These are phyloP conservation scores for Symbiotaphrina buchneri DNA, from an alignment of 495 filamentous ascomycete genomes.

Conservation along the genomic window DNA sequence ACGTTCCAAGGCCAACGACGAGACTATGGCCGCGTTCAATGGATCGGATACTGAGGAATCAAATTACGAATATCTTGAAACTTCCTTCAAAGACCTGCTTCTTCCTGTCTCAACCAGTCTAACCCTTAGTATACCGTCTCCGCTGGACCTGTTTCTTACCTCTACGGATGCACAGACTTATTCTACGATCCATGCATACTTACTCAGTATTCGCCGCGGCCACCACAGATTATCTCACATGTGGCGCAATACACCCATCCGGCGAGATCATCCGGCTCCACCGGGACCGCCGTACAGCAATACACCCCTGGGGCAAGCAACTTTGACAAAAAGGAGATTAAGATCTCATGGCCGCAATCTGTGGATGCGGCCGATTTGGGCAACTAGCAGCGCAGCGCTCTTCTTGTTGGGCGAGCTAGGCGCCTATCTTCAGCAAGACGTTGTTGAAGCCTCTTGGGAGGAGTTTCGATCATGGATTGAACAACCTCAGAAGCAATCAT, in stretches of 20 bases:
- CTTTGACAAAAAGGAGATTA: slow-evolving; percentile 29
- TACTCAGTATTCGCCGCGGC: slow-evolving; percentile 59
- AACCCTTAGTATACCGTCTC: slow-evolving; percentile 50
- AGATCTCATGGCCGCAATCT: slow-evolving; percentile 31
- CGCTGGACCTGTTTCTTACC: slow-evolving; percentile 71
- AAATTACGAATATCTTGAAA: slow-evolving; percentile 10
- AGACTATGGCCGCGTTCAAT: slow-evolving; percentile 11
- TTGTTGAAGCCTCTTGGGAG: slow-evolving; percentile 56
- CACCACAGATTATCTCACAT: slow-evolving; percentile 61
- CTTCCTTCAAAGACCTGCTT: slow-evolving; percentile 55
- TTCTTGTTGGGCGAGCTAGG: slow-evolving; percentile 76
- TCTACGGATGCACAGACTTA: slow-evolving; percentile 53
- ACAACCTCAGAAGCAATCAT: background rate
- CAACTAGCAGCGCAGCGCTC: slow-evolving; percentile 55
- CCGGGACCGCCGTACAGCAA: slow-evolving; percentile 38
- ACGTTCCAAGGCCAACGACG: slow-evolving; percentile 19
- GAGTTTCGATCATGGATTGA: slow-evolving; percentile 35
- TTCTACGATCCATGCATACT: slow-evolving; percentile 65
- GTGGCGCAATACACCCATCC: slow-evolving; percentile 61
- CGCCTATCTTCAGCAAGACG: slow-evolving; percentile 73
- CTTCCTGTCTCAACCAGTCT: slow-evolving; percentile 56
- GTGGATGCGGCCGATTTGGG: slow-evolving; percentile 65
- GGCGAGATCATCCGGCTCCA: slow-evolving; percentile 51
- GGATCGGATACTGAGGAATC: background rate
- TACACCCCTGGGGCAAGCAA: slow-evolving; percentile 28